phyloP scores from a whole-genome alignment of 208 protist genomes.

The Trypanosoma conorhini region DNA sequence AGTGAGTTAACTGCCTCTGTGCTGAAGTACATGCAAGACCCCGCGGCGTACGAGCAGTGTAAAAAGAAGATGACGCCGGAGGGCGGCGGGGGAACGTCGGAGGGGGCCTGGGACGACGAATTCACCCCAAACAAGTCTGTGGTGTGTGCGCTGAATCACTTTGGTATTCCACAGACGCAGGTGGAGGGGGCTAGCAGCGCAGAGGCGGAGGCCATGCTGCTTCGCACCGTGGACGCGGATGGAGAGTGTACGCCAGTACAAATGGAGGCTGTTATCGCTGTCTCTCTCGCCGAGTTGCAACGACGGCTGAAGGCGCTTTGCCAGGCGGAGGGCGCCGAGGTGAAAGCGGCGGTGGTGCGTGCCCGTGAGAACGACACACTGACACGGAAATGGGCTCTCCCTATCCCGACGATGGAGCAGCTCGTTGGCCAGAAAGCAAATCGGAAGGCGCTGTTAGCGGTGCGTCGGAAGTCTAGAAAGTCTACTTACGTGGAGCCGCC shows the following conservation, averaged over 20 bases:
- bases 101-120: background rate
- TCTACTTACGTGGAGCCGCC: background rate
- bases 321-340: background rate
- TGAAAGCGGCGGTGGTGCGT: background rate
- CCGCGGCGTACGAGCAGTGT: constrained; percentile 16
- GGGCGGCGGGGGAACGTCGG: constrained; percentile 6
- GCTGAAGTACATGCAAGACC: constrained; percentile 67
- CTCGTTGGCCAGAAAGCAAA: background rate
- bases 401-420: background rate
- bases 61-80: background rate
- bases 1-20: constrained; percentile 55
- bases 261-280: constrained; percentile 16
- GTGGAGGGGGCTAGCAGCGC: constrained; percentile 20
- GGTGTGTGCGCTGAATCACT: constrained; percentile 43
- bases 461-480: background rate
- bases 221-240: background rate
- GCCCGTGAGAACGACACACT: constrained; percentile 7
- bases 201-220: constrained; percentile 26
- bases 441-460: background rate
- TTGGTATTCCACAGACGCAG: constrained; percentile 28
- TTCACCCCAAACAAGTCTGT: constrained; percentile 16
- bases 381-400: constrained; percentile 14
- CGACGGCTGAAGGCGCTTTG: constrained; percentile 15
- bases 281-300: constrained; percentile 10
- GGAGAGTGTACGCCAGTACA: constrained; percentile 5